Evolutionary conservation across 768 basidiomycete species (phyloP).

Genomic region (Amanita subjunquillea): DNA sequence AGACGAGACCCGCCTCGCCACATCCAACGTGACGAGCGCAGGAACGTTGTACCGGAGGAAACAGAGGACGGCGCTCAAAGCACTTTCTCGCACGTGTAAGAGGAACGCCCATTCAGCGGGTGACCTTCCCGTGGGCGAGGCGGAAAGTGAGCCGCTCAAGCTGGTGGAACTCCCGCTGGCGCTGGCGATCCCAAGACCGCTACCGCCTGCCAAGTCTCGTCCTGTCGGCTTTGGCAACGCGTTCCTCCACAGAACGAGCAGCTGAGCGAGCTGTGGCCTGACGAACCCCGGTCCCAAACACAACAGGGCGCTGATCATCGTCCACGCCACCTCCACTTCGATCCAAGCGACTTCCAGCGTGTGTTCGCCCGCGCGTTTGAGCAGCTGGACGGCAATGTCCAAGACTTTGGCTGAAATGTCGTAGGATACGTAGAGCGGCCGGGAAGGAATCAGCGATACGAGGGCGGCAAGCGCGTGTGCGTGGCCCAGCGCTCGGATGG

Average conservation of each 20-base stretch:
- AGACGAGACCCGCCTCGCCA: conserved; percentile 79
- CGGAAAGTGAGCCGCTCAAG: conserved; percentile 15
- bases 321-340: conserved; percentile 94
- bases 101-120: conserved; percentile 85
- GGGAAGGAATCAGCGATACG: conserved; percentile 74
- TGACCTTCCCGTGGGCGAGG: conserved; percentile 47
- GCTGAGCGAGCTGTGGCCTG: conserved; percentile 83
- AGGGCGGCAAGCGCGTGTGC: conserved; percentile 86
- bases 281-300: conserved; percentile 90
- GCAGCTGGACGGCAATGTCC: conserved; percentile 80
- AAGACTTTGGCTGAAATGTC: conserved; percentile 87
- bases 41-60: conserved; percentile 76
- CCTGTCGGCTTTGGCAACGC: conserved; percentile 90
- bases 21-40: conserved; percentile 79
- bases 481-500: conserved; percentile 64
- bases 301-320: conserved; percentile 82
- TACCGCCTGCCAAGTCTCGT: conserved; percentile 44
- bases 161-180: background rate
- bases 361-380: conserved; percentile 89
- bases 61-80: conserved; percentile 78
- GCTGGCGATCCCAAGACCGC: background rate
- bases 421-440: conserved; percentile 90
- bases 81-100: conserved; percentile 82
- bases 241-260: conserved; percentile 95
- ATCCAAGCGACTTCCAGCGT: conserved; percentile 71